phyloP scores from a whole-genome alignment of 129 eudicot species.

The Helichrysum umbraculigerum region DNA sequence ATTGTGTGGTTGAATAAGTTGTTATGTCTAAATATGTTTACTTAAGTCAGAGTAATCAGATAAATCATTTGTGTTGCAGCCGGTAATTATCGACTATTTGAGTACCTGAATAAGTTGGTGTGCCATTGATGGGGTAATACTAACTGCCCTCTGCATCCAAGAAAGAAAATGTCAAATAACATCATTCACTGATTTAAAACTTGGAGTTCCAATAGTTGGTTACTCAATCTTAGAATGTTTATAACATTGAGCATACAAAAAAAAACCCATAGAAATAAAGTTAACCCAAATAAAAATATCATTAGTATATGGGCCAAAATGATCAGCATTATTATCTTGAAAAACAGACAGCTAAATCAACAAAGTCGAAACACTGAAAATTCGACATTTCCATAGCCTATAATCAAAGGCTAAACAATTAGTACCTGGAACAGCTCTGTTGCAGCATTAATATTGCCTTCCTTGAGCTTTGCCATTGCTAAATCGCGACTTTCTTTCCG shows the following conservation, averaged over 20 bases:
- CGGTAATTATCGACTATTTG: neutral
- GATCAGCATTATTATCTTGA: neutral
- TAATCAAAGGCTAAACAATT: neutral
- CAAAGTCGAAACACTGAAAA: neutral
- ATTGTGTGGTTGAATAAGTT: neutral
- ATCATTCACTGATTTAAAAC: neutral
- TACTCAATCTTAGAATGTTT: neutral
- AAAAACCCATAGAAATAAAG: neutral
- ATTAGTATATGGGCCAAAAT: neutral
- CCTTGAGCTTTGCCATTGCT: slow-evolving; percentile 75
- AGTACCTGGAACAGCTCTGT: slow-evolving; percentile 79
- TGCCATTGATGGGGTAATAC: slow-evolving; percentile 81
- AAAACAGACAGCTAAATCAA: neutral
- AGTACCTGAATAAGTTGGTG: slow-evolving; percentile 82
- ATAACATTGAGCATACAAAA: too few species aligned
- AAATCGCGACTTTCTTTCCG: slow-evolving; percentile 58
- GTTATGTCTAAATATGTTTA: neutral
- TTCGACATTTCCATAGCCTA: neutral
- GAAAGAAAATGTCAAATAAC: neutral
- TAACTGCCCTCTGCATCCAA: slow-evolving; percentile 71
- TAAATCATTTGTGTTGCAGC: neutral
- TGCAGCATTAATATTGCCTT: slow-evolving; percentile 71
- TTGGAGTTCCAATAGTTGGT: neutral
- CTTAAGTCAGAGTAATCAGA: neutral
- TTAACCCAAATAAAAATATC: neutral